Percentiles rank a stretch among this genome's conserved stretches.
Evolutionary conservation across 768 basidiomycete species (phyloP).

Genomic region (Mycena indigotica): DNA sequence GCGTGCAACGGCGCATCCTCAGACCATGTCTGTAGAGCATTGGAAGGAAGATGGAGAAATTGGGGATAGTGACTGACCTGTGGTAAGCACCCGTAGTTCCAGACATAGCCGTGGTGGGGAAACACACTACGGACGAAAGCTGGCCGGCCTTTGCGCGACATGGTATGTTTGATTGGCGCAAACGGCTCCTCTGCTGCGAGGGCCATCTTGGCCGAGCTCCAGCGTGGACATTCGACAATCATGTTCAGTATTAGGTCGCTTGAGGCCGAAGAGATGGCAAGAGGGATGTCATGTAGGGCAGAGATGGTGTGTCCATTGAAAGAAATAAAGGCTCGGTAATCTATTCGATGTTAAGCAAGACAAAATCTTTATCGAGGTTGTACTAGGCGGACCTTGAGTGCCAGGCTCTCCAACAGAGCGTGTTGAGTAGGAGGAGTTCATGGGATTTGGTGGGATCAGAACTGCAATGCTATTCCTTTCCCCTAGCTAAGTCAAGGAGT

Average conservation of each 20-base stretch:
- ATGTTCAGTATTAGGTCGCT: constrained; percentile 76
- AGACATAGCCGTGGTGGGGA: constrained; percentile 85
- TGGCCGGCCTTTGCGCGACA: constrained; percentile 45
- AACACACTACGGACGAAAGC: constrained; percentile 83
- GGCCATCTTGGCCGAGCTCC: constrained; percentile 87
- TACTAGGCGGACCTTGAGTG: neutral
- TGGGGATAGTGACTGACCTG: constrained; percentile 44
- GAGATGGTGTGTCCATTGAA: constrained; percentile 36
- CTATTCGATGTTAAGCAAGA: neutral
- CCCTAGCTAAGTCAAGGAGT: too few species aligned
- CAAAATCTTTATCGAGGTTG: neutral
- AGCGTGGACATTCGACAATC: constrained; percentile 78
- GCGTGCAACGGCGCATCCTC: constrained; percentile 48
- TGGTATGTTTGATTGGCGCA: constrained; percentile 84
- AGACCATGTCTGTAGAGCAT: constrained; percentile 19
- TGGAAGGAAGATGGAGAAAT: too few species aligned
- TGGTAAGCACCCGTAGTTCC: constrained; percentile 86
- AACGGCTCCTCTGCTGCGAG: constrained; percentile 75
- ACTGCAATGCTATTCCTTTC: too few species aligned
- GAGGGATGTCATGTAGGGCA: constrained; percentile 75
- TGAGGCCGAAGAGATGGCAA: constrained; percentile 38
- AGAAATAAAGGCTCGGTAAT: neutral
- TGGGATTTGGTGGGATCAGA: too few species aligned
- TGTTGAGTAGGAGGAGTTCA: neutral
- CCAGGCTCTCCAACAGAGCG: neutral